Evolutionary conservation across 257 asterid species (phyloP).

Genomic region (Capsicum chinense): DNA sequence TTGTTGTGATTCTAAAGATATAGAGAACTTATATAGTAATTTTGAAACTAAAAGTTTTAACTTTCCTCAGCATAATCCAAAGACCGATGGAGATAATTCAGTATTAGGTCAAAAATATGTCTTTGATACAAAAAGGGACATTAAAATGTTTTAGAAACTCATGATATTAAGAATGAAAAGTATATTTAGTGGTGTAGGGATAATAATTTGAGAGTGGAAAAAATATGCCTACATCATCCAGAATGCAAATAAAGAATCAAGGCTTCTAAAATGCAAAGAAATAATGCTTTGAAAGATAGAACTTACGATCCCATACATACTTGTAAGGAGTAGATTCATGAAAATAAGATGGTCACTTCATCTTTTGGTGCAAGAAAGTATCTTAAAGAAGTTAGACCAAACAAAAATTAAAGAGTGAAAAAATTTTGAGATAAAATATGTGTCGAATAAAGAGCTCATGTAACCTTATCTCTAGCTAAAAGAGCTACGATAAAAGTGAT

Average conservation of each 20-base stretch:
- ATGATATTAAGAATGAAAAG: no score
- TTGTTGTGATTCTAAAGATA: no score
- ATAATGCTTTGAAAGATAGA: no score
- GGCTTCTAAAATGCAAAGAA: no score
- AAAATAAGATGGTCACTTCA: neutral
- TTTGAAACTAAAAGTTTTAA: no score
- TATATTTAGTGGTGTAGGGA: neutral
- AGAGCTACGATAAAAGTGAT: neutral
- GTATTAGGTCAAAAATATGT: no score
- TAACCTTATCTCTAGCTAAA: neutral
- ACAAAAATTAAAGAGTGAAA: neutral
- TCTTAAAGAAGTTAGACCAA: neutral
- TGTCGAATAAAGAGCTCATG: neutral
- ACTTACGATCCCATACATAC: no score
- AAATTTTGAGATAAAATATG: neutral
- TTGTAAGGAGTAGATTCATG: neutral
- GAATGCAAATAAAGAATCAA: neutral
- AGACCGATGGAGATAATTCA: no score
- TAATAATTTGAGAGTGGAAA: neutral
- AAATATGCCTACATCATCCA: neutral
- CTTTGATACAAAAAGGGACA: no score
- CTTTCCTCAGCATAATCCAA: no score
- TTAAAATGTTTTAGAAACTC: no score
- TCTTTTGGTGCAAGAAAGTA: neutral
- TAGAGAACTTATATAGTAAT: no score